Percentiles rank a stretch among this genome's conserved stretches.
phyloP scores from a whole-genome alignment of 148 eudicot genomes.

The Rhododendron ovatum region DNA sequence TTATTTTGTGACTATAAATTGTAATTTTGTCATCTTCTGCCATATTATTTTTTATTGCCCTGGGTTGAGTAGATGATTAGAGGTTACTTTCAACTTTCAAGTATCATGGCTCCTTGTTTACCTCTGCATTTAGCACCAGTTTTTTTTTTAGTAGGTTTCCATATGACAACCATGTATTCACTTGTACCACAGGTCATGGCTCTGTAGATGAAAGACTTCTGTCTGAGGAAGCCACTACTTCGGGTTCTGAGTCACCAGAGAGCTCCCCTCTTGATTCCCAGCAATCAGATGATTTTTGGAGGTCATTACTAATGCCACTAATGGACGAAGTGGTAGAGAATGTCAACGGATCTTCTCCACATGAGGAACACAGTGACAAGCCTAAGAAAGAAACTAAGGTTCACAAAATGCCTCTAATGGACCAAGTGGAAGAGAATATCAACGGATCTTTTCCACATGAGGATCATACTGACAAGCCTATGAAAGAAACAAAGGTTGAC shows the following conservation, averaged over 20 bases:
- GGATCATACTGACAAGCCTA: conserved; percentile 20
- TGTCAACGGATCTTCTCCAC: conserved; percentile 17
- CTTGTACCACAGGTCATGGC: conserved; percentile 32
- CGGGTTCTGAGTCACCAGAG: conserved; percentile 31
- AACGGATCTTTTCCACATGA: conserved; percentile 23
- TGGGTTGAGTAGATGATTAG: neutral
- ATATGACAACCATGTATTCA: neutral
- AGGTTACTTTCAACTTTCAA: neutral
- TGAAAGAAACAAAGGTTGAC: conserved; percentile 27
- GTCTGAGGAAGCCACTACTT: conserved; percentile 38
- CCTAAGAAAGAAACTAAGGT: conserved; percentile 25
- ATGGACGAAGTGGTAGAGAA: conserved; percentile 24
- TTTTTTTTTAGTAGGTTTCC: neutral
- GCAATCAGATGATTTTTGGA: conserved; percentile 47
- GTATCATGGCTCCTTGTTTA: neutral
- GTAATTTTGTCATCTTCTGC: neutral
- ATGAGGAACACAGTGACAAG: conserved; percentile 11
- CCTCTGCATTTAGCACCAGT: neutral
- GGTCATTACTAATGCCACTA: conserved; percentile 28
- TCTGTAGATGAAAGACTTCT: conserved; percentile 29
- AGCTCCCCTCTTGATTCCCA: conserved; percentile 23
- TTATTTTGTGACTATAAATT: neutral
- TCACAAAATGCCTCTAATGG: conserved; percentile 16
- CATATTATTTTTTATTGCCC: neutral
- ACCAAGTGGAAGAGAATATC: conserved; percentile 23